Base-by-base conservation (phyloP, 208 protist species). In the Trypanosoma congolense region DNA sequence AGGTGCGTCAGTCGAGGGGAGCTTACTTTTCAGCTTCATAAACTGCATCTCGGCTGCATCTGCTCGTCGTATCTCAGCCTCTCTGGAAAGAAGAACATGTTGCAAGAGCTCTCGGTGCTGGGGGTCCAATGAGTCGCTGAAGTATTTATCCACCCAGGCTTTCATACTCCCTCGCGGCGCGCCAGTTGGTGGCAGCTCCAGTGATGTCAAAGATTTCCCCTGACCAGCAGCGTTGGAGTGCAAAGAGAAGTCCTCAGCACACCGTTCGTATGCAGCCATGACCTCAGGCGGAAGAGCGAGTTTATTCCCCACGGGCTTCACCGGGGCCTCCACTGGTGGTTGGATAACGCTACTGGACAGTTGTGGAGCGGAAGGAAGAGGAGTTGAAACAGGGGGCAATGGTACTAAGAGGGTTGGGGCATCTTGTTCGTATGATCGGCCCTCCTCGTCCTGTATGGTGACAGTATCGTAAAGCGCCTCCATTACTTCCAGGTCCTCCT, bases 391-490 rank as follows among this genome's bases (percentile, higher is more conserved):
- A 38, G 65, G 35, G 28, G 44, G 43, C n/a, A 47, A 45, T 1
- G 35, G 33, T 47, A 38, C 35, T 41, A 42, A 36, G 9, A 24
- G 35, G 35, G 26, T 35, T 40, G 22, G 25, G 25, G 14, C 36
- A 19, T 53, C 35, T 38, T 21, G 33, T n/a, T n/a, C n/a, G n/a
- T n/a, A n/a, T n/a, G n/a, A n/a, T n/a, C n/a, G n/a, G n/a, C n/a
- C n/a, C n/a, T n/a, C n/a, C n/a, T n/a, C n/a, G n/a, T n/a, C n/a
- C n/a, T n/a, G n/a, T n/a, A n/a, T n/a, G n/a, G n/a, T n/a, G n/a
- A n/a, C n/a, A n/a, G 5, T 56, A 28, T 68, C 61, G 56, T 56
- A 68, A 25, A 68, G 14, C 10, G 61, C 61, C 22, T 68, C 61
- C 22, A 68, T 30, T 19, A 68, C 26, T 49, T 68, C 61, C 3